Percentiles rank a stretch among this genome's conserved stretches.
Evolutionary conservation across 176 grass and related monocot species (phyloP).

Genomic region (Zoysia japonica): DNA sequence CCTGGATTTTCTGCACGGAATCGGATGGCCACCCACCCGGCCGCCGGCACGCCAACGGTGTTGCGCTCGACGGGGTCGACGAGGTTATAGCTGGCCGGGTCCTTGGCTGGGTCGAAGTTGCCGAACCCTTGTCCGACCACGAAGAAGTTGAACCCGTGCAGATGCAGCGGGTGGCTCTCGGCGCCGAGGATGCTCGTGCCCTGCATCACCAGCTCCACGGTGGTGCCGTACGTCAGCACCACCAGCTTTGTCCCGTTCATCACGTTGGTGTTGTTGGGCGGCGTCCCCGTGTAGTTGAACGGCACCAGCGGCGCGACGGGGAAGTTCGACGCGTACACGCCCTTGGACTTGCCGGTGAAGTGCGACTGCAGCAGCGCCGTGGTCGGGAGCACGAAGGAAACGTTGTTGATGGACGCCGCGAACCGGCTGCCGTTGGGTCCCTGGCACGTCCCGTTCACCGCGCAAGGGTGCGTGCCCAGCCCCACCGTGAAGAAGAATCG

Average conservation of each 20-base stretch:
- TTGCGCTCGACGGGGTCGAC: slow-evolving; percentile 75
- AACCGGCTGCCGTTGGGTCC: slow-evolving; percentile 51
- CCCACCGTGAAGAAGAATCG: slow-evolving; percentile 59
- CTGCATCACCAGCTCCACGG: slow-evolving; percentile 71
- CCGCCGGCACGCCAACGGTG: slow-evolving; percentile 62
- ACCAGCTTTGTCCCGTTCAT: slow-evolving; percentile 61
- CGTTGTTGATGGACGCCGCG: slow-evolving; percentile 61
- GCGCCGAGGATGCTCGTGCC: slow-evolving; percentile 53
- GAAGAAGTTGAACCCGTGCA: slow-evolving; percentile 81
- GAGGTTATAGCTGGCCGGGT: slow-evolving; percentile 62
- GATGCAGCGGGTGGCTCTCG: slow-evolving; percentile 79
- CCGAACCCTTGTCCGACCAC: slow-evolving; percentile 64
- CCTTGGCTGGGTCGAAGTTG: slow-evolving; percentile 55
- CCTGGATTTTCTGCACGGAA: slow-evolving; percentile 76
- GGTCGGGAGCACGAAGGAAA: slow-evolving; percentile 60
- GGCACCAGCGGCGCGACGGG: slow-evolving; percentile 35
- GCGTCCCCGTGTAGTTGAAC: slow-evolving; percentile 80
- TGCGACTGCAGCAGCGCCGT: slow-evolving; percentile 69
- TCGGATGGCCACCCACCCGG: slow-evolving; percentile 64
- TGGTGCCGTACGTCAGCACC: slow-evolving; percentile 50
- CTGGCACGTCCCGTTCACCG: slow-evolving; percentile 56
- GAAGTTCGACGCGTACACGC: slow-evolving; percentile 61
- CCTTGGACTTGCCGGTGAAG: slow-evolving; percentile 53
- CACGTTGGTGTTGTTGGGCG: slow-evolving; percentile 59
- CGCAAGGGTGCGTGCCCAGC: slow-evolving; percentile 50